phyloP scores from a whole-genome alignment of 495 filamentous ascomycete species.

The Acidiella bohemica region DNA sequence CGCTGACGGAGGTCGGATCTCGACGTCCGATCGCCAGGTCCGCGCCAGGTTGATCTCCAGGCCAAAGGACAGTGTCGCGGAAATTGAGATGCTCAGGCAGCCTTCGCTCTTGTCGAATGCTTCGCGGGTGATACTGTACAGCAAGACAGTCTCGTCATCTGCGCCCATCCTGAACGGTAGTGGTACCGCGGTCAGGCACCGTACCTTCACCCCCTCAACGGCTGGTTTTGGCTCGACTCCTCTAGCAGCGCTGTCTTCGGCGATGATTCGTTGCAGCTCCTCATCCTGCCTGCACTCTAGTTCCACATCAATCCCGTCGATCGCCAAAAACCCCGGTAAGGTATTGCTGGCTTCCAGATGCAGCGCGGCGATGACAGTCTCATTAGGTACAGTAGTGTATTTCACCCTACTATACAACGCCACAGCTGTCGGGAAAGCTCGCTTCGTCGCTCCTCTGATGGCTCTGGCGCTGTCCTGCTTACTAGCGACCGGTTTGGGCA shows the following conservation, averaged over 20 bases:
- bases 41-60: too few relatives aligned
- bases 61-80: too few relatives aligned
- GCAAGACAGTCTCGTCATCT: conserved; percentile 11
- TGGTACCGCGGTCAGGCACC: not conserved
- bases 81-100: too few relatives aligned
- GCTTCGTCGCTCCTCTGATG: conserved; percentile 16
- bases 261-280: not conserved
- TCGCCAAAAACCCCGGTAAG: conserved; percentile 3
- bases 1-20: too few relatives aligned
- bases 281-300: too few relatives aligned
- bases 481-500: not conserved
- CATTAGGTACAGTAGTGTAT: conserved; percentile 5
- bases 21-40: too few relatives aligned
- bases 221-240: not conserved
- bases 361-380: conserved; percentile 10
- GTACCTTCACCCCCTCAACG: not conserved
- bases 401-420: conserved; percentile 10
- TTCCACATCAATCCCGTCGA: not conserved
- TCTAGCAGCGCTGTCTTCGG: not conserved
- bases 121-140: conserved; percentile 4
- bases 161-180: conserved; percentile 1
- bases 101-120: too few relatives aligned
- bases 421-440: conserved; percentile 13
- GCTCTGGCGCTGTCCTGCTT: conserved; percentile 6
- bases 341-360: conserved; percentile 10